A percentile compares a stretch with the other conserved stretches of the same genome.
Conservation (phyloP, 345 rosid genomes). For the Pseudoturritis turrita region DNA sequence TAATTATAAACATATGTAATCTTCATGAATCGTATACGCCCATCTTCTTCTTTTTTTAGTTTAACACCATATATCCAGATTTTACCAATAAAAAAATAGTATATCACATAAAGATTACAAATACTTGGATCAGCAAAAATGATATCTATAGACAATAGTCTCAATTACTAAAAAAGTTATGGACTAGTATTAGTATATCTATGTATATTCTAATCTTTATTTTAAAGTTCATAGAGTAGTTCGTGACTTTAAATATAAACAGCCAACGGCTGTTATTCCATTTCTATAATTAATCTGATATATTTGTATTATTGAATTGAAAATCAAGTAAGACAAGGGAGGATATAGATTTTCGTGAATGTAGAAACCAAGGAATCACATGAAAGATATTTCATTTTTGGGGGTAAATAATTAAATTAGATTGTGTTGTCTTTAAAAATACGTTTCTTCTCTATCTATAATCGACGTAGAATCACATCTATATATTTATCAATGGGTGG, state of each 20-base stretch:
- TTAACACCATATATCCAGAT: too few relatives aligned
- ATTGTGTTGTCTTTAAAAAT: conserved; percentile 4
- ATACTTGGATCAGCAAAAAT: conserved; percentile 24
- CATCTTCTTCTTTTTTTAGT: too few relatives aligned
- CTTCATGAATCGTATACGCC: too few relatives aligned
- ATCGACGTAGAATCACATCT: conserved; percentile 4
- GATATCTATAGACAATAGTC: conserved; percentile 15
- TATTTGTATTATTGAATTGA: neutral
- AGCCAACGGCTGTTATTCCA: neutral
- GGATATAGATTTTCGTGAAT: conserved; percentile 22
- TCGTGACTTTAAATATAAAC: neutral
- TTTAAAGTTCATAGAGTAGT: neutral
- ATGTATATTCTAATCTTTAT: neutral
- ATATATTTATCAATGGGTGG: neutral
- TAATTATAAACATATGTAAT: too few relatives aligned
- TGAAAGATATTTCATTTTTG: conserved; percentile 17
- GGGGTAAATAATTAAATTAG: conserved; percentile 8
- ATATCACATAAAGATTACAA: neutral
- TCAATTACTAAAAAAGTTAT: neutral
- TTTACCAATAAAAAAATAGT: too few relatives aligned
- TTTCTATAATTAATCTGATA: neutral
- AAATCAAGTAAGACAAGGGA: conserved; percentile 24
- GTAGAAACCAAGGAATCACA: conserved; percentile 33
- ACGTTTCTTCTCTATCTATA: neutral
- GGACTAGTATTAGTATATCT: neutral